Conservation (phyloP, 2,329 filamentous ascomycete species). For the Monosporascus ibericus region DNA sequence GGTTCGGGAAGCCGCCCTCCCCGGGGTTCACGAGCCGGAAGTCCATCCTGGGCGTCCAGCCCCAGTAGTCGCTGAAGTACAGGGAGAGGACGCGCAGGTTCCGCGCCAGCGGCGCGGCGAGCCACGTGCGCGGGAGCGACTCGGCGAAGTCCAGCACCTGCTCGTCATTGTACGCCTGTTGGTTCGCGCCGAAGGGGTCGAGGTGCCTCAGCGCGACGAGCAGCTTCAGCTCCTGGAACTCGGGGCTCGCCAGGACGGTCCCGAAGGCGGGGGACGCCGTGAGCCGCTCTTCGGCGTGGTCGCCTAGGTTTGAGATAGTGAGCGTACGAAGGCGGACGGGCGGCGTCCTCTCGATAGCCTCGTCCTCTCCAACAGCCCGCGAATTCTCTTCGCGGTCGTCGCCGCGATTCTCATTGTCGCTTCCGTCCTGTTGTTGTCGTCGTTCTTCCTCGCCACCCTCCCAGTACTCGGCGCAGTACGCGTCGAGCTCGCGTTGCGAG, state of each 20-base stretch:
- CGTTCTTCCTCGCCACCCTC: too few relatives aligned
- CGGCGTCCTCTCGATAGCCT: too few relatives aligned
- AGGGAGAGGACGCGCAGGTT: constrained; percentile 32
- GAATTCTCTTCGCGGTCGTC: too few relatives aligned
- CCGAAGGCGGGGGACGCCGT: constrained; percentile 1
- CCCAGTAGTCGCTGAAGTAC: constrained; percentile 30
- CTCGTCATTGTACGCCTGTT: too few relatives aligned
- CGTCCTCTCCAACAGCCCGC: too few relatives aligned
- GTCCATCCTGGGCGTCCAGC: constrained; percentile 33
- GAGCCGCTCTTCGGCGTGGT: constrained; percentile 3
- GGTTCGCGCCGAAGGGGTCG: too few relatives aligned
- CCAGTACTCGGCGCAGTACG: too few relatives aligned
- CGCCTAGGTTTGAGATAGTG: constrained; percentile 3
- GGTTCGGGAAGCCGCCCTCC: constrained; percentile 26
- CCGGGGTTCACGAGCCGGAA: constrained; percentile 16
- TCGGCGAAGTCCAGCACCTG: constrained; percentile 15
- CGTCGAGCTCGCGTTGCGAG: too few relatives aligned
- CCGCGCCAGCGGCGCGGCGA: constrained; percentile 6
- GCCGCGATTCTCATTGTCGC: too few relatives aligned
- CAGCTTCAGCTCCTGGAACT: constrained; percentile 4
- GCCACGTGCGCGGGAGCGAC: constrained; percentile 15
- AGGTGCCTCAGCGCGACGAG: not conserved
- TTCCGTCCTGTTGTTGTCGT: too few relatives aligned
- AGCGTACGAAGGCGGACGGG: constrained; percentile 1
- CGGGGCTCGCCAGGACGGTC: not conserved